phyloP scores from a whole-genome alignment of 2,329 filamentous ascomycete genomes.

The Acephala macrosclerotiorum region DNA sequence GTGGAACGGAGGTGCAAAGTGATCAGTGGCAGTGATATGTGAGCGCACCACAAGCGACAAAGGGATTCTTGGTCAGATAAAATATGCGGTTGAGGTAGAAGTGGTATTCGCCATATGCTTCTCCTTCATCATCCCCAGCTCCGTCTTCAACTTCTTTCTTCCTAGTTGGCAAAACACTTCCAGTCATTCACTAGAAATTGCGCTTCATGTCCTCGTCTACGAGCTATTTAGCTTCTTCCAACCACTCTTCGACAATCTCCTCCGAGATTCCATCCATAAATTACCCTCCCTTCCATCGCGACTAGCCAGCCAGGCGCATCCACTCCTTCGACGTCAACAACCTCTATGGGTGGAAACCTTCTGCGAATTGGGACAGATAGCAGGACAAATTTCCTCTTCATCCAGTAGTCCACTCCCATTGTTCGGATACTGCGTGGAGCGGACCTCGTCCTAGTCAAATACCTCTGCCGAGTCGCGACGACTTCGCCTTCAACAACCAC shows the following conservation, averaged over 20 bases:
- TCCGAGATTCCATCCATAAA: conserved; percentile 18
- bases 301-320: conserved; percentile 26
- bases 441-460: neutral
- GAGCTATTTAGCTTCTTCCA: conserved; percentile 27
- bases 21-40: conserved; percentile 38
- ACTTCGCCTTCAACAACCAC: neutral
- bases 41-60: conserved; percentile 32
- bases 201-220: conserved; percentile 38
- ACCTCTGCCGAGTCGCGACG: conserved; percentile 11
- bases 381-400: neutral
- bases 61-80: conserved; percentile 26
- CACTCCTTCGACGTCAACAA: conserved; percentile 23
- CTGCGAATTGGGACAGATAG: neutral
- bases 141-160: conserved; percentile 22
- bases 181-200: conserved; percentile 30
- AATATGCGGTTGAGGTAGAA: conserved; percentile 36
- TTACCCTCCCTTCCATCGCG: conserved; percentile 23
- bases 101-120: conserved; percentile 31
- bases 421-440: neutral
- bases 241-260: conserved; percentile 17
- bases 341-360: neutral
- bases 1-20: conserved; percentile 30
- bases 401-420: neutral
- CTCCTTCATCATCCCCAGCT: conserved; percentile 22
- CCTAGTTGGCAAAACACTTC: conserved; percentile 25